These are phyloP conservation scores for Suillus sp. DNA, from an alignment of 768 basidiomycete species.

Conservation along the genomic window DNA sequence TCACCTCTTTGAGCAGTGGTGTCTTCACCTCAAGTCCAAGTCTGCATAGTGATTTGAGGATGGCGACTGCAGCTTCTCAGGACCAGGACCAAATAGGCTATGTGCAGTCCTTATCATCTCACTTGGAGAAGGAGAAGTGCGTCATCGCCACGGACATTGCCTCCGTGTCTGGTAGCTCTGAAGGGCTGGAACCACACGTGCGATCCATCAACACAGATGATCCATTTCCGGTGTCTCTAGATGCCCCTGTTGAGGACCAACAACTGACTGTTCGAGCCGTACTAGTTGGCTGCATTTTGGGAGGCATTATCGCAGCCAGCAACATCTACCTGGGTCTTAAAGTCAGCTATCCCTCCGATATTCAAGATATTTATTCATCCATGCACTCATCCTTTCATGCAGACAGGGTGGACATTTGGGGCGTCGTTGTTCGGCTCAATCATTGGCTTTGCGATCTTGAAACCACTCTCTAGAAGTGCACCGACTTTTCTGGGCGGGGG, in stretches of 20 bases:
- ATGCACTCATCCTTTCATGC: not conserved
- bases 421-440: constrained; percentile 54
- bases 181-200: not conserved
- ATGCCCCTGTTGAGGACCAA: constrained; percentile 46
- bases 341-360: constrained; percentile 10
- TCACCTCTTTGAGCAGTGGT: not conserved
- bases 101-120: not conserved
- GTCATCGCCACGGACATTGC: not conserved
- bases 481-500: constrained; percentile 51
- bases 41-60: not conserved
- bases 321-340: constrained; percentile 71
- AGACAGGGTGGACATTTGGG: constrained; percentile 64
- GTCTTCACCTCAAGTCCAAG: not conserved
- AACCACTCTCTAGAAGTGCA: constrained; percentile 51
- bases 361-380: not conserved
- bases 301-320: constrained; percentile 57
- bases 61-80: not conserved
- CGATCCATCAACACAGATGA: constrained; percentile 19
- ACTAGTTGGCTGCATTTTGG: constrained; percentile 48
- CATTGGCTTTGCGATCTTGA: constrained; percentile 52
- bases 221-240: constrained; percentile 54
- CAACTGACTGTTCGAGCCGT: constrained; percentile 53
- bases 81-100: not conserved
- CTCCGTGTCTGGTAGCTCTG: not conserved
- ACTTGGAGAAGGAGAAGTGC: not conserved